Evolutionary conservation across 2,329 filamentous ascomycete species (phyloP).

Genomic region (Fusarium incarnatum): DNA sequence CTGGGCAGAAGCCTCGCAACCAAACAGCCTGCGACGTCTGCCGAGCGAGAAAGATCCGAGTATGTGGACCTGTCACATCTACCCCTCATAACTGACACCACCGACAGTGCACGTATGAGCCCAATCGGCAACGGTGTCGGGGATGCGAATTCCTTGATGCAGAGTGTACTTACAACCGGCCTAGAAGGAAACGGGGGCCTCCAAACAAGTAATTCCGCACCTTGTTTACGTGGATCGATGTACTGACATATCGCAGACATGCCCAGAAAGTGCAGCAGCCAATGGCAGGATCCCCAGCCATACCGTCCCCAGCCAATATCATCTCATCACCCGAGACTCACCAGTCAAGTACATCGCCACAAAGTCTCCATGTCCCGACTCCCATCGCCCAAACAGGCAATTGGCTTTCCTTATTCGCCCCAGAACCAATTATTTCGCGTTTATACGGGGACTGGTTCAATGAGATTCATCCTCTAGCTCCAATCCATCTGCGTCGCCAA

Average conservation of each 20-base stretch:
- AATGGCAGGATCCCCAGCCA: not conserved
- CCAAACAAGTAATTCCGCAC: too few relatives aligned
- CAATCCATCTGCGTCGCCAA: conserved; percentile 49
- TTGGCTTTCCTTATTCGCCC: conserved; percentile 37
- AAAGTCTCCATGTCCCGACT: conserved; percentile 11
- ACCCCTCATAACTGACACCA: not conserved
- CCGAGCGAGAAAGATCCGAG: conserved; percentile 42
- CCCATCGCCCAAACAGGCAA: not conserved
- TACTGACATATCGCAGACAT: conserved; percentile 18
- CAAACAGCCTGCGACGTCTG: conserved; percentile 44
- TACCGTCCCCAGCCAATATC: not conserved
- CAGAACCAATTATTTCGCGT: conserved; percentile 17
- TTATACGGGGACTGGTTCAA: conserved; percentile 53
- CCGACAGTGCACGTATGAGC: conserved; percentile 33
- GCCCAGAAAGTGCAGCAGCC: not conserved
- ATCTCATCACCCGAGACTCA: conserved; percentile 5
- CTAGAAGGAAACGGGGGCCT: conserved; percentile 41
- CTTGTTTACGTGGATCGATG: too few relatives aligned
- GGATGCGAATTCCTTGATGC: conserved; percentile 38
- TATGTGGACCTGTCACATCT: not conserved
- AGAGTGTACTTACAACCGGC: conserved; percentile 34
- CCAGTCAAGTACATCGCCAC: conserved; percentile 2
- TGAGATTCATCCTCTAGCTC: conserved; percentile 52
- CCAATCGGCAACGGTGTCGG: conserved; percentile 15
- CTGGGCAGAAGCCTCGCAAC: conserved; percentile 23